Percentiles rank a stretch among this genome's conserved stretches.
Evolutionary conservation across 768 basidiomycete genomes (phyloP).

Genomic region (Auricularia sp.): DNA sequence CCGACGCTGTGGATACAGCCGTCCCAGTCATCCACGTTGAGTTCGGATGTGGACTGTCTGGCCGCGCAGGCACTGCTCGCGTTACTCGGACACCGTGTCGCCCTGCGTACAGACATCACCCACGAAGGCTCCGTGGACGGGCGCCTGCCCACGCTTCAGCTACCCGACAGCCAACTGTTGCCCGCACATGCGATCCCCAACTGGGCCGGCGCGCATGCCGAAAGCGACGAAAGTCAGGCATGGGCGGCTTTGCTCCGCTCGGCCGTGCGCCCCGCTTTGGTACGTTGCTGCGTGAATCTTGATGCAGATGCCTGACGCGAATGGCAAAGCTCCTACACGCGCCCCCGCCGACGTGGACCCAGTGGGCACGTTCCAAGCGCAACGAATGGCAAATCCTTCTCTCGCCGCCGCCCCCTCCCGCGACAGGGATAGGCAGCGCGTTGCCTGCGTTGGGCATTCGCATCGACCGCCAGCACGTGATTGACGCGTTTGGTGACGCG

Average conservation of each 20-base stretch:
- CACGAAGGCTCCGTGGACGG: conserved; percentile 3
- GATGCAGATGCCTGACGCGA: background rate
- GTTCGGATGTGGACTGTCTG: conserved; percentile 5
- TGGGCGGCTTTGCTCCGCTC: conserved; percentile 2
- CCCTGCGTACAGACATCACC: conserved; percentile 2
- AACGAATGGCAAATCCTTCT: background rate
- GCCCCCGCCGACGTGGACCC: background rate
- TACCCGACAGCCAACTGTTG: background rate
- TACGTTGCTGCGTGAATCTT: background rate
- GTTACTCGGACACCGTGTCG: background rate
- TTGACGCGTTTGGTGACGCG: background rate
- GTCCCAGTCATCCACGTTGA: background rate
- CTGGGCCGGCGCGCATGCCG: background rate
- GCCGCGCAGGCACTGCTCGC: conserved; percentile 4
- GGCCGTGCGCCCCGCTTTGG: conserved; percentile 1
- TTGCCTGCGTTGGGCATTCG: background rate
- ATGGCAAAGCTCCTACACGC: background rate
- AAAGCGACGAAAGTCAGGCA: background rate
- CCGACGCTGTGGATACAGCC: conserved; percentile 6
- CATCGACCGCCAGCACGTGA: background rate
- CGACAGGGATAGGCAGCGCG: background rate
- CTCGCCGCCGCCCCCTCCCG: background rate
- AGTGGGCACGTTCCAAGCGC: background rate
- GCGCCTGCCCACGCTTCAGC: conserved; percentile 2
- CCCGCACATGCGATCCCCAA: background rate